These are phyloP conservation scores for Xylaria sp. DNA, from an alignment of 2,329 filamentous ascomycete genomes.

Conservation along the genomic window DNA sequence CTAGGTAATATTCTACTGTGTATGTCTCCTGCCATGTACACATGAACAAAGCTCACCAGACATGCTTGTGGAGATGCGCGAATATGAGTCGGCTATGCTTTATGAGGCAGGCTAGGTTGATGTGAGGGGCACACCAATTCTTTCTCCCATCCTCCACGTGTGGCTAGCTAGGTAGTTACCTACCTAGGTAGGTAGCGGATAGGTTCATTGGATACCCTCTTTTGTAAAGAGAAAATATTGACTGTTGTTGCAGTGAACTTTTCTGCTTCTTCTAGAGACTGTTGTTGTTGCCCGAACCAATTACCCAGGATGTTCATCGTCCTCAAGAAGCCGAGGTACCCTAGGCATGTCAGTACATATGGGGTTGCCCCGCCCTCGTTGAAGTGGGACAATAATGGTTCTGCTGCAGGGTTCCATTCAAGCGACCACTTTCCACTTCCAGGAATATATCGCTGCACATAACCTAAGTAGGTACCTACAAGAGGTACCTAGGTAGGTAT, in stretches of 20 bases:
- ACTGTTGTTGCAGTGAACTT: no score
- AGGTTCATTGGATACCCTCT: no score
- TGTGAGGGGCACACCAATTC: neutral
- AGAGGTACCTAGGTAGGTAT: no score
- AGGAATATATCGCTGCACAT: constrained; percentile 13
- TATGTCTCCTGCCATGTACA: neutral
- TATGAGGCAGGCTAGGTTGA: neutral
- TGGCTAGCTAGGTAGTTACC: neutral
- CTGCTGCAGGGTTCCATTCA: no score
- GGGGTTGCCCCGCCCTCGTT: neutral
- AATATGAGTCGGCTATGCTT: constrained; percentile 4
- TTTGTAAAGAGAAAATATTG: no score
- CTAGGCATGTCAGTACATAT: no score
- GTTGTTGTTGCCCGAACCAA: no score
- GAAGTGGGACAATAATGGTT: neutral
- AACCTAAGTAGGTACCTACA: constrained; percentile 2
- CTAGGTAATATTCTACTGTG: neutral
- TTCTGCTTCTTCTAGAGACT: no score
- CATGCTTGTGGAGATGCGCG: constrained; percentile 3
- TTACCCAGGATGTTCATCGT: no score
- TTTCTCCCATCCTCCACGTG: neutral
- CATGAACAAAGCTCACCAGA: neutral
- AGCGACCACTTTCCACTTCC: constrained; percentile 20
- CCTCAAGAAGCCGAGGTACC: no score
- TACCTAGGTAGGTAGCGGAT: neutral